Base-by-base conservation (phyloP, 495 filamentous ascomycete species). In the Xylaria venustula region DNA sequence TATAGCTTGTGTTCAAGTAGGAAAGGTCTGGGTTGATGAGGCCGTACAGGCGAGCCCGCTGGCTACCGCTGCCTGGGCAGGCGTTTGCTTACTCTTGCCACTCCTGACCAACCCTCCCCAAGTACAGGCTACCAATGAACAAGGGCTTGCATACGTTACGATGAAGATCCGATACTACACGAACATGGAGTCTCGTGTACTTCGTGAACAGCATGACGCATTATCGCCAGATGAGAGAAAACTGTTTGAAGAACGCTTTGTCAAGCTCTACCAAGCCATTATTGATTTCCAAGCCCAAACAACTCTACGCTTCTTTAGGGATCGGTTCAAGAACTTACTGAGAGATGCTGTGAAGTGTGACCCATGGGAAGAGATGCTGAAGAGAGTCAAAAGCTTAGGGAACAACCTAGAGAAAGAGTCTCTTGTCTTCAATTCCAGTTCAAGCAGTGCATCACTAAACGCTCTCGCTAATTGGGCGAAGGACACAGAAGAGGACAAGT, bases 141-240 rank as follows among this genome's bases (percentile, higher is more conserved):
- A 68, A 26, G 66, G 64, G 40, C 61, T 66, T 36, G 65, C 60
- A 54, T 68, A 68, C 48, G 55, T 68, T 44, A 66, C 54, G 34
- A 60, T 60, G 30, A 60, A 61, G 32, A 66, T 68, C 59, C 54
- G 60, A 28, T 68, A 63, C 52, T 68, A 66, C 50, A 58, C 58
- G 28, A 58, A 59, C 26, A 60, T 68, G 48, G 64, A 68, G 66
- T 64, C 66, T 47, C 55, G 60, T 32, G 42, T 69, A 12, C 23
- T 47, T 3, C 7, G 19, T 23, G 19, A 59, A 54, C 32, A 61
- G 60, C 37, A 34, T 51, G 20, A 47, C 3, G 44, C 5, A 4
- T 12, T 47, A 7, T 23, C 15, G 2, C 7, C 44, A 3, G 23
- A 28, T n/a, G 54, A 54, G 15, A 12, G 64, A 56, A 61, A 54